phyloP scores from a whole-genome alignment of 2,329 filamentous ascomycete genomes.

The Xenoacremonium recifei region DNA sequence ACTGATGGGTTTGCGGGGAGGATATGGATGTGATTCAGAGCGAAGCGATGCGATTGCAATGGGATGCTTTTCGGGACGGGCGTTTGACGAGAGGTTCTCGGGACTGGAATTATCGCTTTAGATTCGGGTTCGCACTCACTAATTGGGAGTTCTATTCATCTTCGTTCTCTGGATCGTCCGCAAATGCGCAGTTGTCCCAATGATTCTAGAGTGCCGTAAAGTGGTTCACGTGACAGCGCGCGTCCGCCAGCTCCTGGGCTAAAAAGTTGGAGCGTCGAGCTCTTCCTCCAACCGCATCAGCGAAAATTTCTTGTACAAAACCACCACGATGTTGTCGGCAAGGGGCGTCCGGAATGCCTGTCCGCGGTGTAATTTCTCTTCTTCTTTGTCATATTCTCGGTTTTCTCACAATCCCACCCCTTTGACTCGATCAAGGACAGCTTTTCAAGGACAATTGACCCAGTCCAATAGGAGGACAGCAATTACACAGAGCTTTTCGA shows the following conservation, averaged over 20 bases:
- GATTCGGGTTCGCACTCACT: too few relatives aligned
- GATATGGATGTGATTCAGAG: too few relatives aligned
- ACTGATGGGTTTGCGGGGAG: too few relatives aligned
- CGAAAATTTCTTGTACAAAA: constrained; percentile 17
- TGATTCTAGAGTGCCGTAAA: too few relatives aligned
- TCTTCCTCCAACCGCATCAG: constrained; percentile 7
- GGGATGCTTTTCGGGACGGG: too few relatives aligned
- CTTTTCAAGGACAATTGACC: constrained; percentile 13
- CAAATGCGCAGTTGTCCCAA: too few relatives aligned
- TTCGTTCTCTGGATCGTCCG: background rate
- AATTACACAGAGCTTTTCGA: constrained; percentile 30
- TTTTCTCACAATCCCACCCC: constrained; percentile 11
- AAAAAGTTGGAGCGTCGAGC: constrained; percentile 22
- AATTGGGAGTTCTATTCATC: too few relatives aligned
- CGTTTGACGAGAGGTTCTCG: too few relatives aligned
- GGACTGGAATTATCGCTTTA: too few relatives aligned
- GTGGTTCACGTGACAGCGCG: constrained; percentile 29
- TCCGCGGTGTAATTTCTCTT: constrained; percentile 24
- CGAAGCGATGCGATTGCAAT: too few relatives aligned
- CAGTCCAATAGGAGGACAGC: constrained; percentile 26
- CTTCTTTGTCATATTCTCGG: constrained; percentile 11
- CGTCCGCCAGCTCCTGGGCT: too few relatives aligned
- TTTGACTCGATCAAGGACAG: constrained; percentile 13
- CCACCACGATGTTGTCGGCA: constrained; percentile 34
- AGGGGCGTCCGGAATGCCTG: constrained; percentile 33